Evolutionary conservation across 2,329 filamentous ascomycete species (phyloP).

Genomic region (Stenocarpella maydis): DNA sequence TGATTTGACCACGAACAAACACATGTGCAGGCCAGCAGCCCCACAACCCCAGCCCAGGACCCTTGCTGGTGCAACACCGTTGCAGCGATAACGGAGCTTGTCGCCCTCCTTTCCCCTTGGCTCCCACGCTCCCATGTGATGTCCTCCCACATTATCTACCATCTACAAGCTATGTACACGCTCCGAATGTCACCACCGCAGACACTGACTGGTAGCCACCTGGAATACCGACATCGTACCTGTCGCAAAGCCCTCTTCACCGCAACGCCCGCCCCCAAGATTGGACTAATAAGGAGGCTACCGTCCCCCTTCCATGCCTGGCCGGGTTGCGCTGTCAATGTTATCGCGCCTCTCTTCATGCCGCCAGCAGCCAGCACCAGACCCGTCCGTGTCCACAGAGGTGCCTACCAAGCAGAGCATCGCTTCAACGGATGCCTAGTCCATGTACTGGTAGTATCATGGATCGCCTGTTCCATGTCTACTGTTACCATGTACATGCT

Average conservation of each 20-base stretch:
- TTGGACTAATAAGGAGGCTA: constrained; percentile 1
- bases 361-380: background rate
- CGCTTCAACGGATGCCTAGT: constrained; percentile 18
- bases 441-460: too few relatives aligned
- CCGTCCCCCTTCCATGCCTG: background rate
- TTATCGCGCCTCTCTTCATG: constrained; percentile 3
- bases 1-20: constrained; percentile 16
- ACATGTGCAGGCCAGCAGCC: background rate
- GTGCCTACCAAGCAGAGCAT: constrained; percentile 20
- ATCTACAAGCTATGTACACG: too few relatives aligned
- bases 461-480: constrained; percentile 1
- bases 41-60: constrained; percentile 8
- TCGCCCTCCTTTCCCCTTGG: background rate
- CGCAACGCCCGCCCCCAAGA: background rate
- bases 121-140: too few relatives aligned
- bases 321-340: constrained; percentile 3
- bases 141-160: too few relatives aligned
- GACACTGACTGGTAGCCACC: too few relatives aligned
- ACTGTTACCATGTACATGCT: background rate
- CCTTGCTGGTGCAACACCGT: constrained; percentile 11
- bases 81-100: constrained; percentile 31
- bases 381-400: constrained; percentile 11
- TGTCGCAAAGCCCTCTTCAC: constrained; percentile 10
- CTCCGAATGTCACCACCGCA: too few relatives aligned
- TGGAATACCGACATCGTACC: constrained; percentile 2